Evolutionary conservation across 352 stramenopile species (phyloP).

Genomic region (Globisporangium camurandrum): DNA sequence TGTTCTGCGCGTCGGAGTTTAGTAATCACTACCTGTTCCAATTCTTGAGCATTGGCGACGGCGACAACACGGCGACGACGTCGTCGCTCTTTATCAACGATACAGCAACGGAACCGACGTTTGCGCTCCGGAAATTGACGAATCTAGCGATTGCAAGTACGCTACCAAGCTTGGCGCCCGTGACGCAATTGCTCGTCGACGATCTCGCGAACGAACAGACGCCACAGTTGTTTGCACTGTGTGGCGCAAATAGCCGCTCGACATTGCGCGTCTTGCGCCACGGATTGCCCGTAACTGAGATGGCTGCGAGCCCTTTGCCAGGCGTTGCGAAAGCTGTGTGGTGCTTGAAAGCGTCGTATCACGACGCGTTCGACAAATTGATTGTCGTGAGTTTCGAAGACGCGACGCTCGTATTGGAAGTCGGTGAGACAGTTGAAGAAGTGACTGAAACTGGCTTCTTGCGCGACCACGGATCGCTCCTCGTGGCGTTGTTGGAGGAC

Average conservation of each 20-base stretch:
- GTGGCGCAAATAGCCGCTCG: constrained; percentile 89
- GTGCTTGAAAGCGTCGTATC: constrained; percentile 88
- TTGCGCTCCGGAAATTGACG: constrained; percentile 80
- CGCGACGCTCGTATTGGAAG: constrained; percentile 95
- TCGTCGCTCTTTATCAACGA: constrained; percentile 76
- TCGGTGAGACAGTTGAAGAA: constrained; percentile 98
- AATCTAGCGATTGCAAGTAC: constrained; percentile 81
- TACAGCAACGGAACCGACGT: constrained; percentile 46
- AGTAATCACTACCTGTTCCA: constrained; percentile 98
- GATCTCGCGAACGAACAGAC: constrained; percentile 94
- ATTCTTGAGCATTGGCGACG: constrained; percentile 95
- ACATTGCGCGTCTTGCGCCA: constrained; percentile 94
- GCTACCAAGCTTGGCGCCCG: constrained; percentile 86
- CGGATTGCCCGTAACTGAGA: constrained; percentile 94
- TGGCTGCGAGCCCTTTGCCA: constrained; percentile 94
- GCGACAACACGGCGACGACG: constrained; percentile 71
- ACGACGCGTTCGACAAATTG: constrained; percentile 82
- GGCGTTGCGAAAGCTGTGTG: constrained; percentile 94
- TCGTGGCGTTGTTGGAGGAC: constrained; percentile 92
- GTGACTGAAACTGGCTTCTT: constrained; percentile 95
- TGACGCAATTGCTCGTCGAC: constrained; percentile 94
- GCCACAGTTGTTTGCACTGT: constrained; percentile 96
- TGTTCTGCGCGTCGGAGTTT: constrained; percentile 96
- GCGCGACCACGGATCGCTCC: constrained; percentile 91
- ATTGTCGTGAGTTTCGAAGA: constrained; percentile 99